These are phyloP conservation scores for Rhodotorula glutinis DNA, from an alignment of 1,284 basidiomycete species.

Conservation along the genomic window DNA sequence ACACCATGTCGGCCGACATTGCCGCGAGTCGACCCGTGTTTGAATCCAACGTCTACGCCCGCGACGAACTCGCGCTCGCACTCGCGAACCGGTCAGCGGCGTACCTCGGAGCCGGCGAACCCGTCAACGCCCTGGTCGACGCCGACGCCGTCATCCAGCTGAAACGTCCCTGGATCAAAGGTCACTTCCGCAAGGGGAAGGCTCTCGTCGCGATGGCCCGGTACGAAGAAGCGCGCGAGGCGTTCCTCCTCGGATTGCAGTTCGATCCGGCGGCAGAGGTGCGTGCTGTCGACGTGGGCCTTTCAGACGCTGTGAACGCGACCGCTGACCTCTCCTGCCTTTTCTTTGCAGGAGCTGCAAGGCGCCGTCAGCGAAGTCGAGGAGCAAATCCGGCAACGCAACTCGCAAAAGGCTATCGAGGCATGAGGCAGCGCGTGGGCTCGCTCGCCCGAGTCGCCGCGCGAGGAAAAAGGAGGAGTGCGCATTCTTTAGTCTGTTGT, in stretches of 20 bases:
- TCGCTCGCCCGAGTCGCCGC: not conserved
- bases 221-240: conserved; percentile 74
- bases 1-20: conserved; percentile 76
- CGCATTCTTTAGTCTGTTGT: no score
- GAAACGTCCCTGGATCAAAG: conserved; percentile 87
- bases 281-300: conserved; percentile 10
- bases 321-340: not conserved
- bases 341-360: conserved; percentile 22
- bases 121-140: conserved; percentile 78
- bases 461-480: no score
- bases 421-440: not conserved
- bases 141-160: conserved; percentile 84
- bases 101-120: conserved; percentile 70
- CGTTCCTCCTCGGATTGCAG: conserved; percentile 75
- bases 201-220: conserved; percentile 74
- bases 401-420: not conserved
- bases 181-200: conserved; percentile 87
- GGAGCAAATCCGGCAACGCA: conserved; percentile 18
- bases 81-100: conserved; percentile 90
- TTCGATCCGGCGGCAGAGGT: conserved; percentile 77
- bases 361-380: conserved; percentile 30
- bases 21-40: conserved; percentile 83
- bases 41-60: conserved; percentile 75
- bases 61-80: conserved; percentile 84
- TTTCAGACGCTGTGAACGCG: no score